A percentile compares a stretch with the other conserved stretches of the same genome.
These are phyloP conservation scores for Cutaneotrichosporon sp. DNA, from an alignment of 1,284 basidiomycete genomes.

Conservation along the genomic window DNA sequence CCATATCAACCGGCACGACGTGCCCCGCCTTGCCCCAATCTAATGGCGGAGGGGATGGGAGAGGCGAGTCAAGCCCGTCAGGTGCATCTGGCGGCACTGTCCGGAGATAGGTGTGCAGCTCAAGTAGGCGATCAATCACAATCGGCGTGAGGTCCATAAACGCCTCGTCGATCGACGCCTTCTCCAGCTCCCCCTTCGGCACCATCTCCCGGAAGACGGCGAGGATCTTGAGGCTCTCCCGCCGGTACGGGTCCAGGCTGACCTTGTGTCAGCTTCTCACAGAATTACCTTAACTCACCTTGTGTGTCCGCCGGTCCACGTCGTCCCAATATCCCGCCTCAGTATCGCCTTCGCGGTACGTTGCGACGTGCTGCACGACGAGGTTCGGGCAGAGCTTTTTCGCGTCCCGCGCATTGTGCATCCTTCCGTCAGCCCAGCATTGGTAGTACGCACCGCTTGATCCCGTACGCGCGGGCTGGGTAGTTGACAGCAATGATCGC, in stretches of 20 bases:
- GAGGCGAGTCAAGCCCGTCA: constrained; percentile 70
- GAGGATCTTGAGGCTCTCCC: constrained; percentile 88
- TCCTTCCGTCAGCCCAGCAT: constrained; percentile 17
- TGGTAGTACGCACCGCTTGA: constrained; percentile 60
- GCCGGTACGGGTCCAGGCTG: constrained; percentile 88
- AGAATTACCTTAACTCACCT: constrained; percentile 59
- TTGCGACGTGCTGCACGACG: constrained; percentile 86
- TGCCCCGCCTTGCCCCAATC: constrained; percentile 69
- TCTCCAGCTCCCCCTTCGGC: constrained; percentile 70
- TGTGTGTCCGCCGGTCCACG: constrained; percentile 84
- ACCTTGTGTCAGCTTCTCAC: constrained; percentile 59
- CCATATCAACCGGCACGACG: constrained; percentile 62
- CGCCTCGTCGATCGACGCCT: constrained; percentile 67
- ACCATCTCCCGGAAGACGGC: constrained; percentile 76
- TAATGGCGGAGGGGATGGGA: constrained; percentile 71
- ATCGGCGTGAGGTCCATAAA: constrained; percentile 84
- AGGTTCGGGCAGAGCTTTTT: constrained; percentile 82
- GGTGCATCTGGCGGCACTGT: constrained; percentile 67
- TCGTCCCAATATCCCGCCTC: constrained; percentile 87
- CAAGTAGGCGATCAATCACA: constrained; percentile 69
- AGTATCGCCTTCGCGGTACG: constrained; percentile 76
- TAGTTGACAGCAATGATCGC: constrained; percentile 90
- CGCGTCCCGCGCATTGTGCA: constrained; percentile 64
- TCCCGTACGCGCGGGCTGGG: constrained; percentile 83
- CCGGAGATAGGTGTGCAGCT: constrained; percentile 72